A percentile compares a stretch with the other conserved stretches of the same genome.
Evolutionary conservation across 2,329 filamentous ascomycete genomes (phyloP).

Genomic region (Colletotrichum sansevieriae): DNA sequence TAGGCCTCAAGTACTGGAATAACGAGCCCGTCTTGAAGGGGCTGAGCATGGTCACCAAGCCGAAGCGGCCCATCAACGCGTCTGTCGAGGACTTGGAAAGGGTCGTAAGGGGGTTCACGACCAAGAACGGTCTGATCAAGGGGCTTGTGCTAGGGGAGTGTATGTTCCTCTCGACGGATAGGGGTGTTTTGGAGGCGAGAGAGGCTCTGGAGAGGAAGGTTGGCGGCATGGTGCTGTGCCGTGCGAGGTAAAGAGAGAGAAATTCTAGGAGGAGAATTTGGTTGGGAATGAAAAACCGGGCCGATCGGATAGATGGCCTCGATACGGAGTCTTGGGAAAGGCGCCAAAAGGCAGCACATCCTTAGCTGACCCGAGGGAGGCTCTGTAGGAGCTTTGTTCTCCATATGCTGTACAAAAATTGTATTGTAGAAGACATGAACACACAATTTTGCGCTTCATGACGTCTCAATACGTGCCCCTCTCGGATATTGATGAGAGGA

Average conservation of each 20-base stretch:
- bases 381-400: constrained; percentile 25
- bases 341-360: constrained; percentile 4
- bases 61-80: constrained; percentile 78
- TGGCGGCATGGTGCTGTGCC: constrained; percentile 84
- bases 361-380: background rate
- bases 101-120: constrained; percentile 77
- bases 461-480: background rate
- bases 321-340: constrained; percentile 23
- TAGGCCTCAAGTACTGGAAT: constrained; percentile 92
- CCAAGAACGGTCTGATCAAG: constrained; percentile 76
- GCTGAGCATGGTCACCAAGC: constrained; percentile 77
- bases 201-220: constrained; percentile 85
- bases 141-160: constrained; percentile 86
- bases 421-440: constrained; percentile 40
- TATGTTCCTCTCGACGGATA: constrained; percentile 82
- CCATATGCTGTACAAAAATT: constrained; percentile 36
- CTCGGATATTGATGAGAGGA: background rate
- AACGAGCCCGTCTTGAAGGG: constrained; percentile 81
- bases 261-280: background rate
- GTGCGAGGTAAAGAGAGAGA: constrained; percentile 63
- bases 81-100: constrained; percentile 71
- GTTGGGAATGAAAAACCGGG: background rate
- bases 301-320: background rate
- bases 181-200: constrained; percentile 82
- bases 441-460: constrained; percentile 27